Evolutionary conservation across 305 asterid species (phyloP).

Genomic region (Galium porrigens): DNA sequence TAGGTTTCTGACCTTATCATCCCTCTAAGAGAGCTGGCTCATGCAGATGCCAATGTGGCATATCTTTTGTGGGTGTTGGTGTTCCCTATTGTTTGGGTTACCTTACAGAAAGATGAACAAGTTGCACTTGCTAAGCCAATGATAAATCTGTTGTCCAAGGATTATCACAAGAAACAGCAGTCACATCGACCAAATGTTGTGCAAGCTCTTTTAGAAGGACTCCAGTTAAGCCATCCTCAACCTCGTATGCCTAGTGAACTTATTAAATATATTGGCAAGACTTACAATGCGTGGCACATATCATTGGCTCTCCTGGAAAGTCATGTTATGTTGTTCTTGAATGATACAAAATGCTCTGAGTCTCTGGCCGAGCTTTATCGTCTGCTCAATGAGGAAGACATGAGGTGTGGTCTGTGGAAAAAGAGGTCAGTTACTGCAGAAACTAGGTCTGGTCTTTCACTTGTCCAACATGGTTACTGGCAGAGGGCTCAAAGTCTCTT

Average conservation of each 20-base stretch:
- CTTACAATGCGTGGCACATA: conserved; percentile 98
- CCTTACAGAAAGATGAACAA: conserved; percentile 93
- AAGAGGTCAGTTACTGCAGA: conserved; percentile 84
- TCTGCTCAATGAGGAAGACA: conserved; percentile 91
- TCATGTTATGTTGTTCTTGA: conserved; percentile 84
- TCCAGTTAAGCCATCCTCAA: conserved; percentile 96
- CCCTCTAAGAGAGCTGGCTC: conserved; percentile 93
- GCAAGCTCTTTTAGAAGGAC: conserved; percentile 99
- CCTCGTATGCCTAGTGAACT: conserved; percentile 99
- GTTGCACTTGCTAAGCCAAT: conserved; percentile 92
- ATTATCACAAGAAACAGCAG: conserved; percentile 97
- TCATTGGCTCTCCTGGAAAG: conserved; percentile 87
- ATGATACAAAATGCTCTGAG: conserved; percentile 88
- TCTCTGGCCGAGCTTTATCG: conserved; percentile 99
- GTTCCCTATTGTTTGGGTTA: conserved; percentile 99
- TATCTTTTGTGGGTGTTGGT: conserved; percentile 97
- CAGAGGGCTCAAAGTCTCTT: conserved; percentile 93
- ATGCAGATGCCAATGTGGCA: conserved; percentile 87
- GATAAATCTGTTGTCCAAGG: conserved; percentile 85
- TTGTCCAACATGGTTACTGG: conserved; percentile 99
- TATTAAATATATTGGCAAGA: conserved; percentile 91
- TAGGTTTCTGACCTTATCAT: conserved; percentile 87
- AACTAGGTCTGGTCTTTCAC: conserved; percentile 92
- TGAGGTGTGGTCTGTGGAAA: conserved; percentile 99
- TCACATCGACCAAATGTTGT: conserved; percentile 89